Evolutionary conservation across 805 yeast genomes (phyloP).

Genomic region (Hanseniaspora guilliermondii): DNA sequence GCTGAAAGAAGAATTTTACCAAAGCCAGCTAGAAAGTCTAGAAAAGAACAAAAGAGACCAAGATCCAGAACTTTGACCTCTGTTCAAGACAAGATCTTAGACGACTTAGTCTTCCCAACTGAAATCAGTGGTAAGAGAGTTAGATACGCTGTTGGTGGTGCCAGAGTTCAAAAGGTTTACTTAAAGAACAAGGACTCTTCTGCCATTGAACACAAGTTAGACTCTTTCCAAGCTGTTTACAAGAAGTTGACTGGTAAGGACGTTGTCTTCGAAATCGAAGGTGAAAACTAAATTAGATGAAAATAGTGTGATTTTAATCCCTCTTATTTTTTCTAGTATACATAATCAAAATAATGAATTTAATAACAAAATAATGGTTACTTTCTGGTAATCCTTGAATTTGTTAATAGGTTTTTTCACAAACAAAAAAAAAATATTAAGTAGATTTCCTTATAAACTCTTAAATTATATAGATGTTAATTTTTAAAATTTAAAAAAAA

Average conservation of each 20-base stretch:
- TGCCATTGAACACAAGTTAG: constrained; percentile 95
- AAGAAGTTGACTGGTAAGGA: constrained; percentile 98
- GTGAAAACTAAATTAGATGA: constrained; percentile 25
- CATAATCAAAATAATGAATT: not conserved
- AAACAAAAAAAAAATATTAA: not conserved
- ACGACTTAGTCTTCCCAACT: constrained; percentile 98
- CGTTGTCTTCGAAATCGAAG: constrained; percentile 92
- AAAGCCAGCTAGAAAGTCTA: constrained; percentile 93
- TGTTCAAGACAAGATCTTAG: constrained; percentile 96
- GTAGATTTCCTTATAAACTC: constrained; percentile 4
- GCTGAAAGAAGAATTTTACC: constrained; percentile 99
- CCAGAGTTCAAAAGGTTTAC: constrained; percentile 94
- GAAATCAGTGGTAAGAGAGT: constrained; percentile 98
- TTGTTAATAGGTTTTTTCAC: not conserved
- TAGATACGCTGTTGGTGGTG: constrained; percentile 97
- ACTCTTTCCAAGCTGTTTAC: constrained; percentile 98
- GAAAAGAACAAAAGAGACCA: constrained; percentile 97
- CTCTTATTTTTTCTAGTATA: not conserved
- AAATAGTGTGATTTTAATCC: no score
- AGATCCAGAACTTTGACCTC: constrained; percentile 98
- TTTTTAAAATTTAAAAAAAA: constrained; percentile 1
- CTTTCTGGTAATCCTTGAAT: not conserved
- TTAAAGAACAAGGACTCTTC: constrained; percentile 96
- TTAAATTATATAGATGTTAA: constrained; percentile 12
- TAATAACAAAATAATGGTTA: not conserved